These are phyloP conservation scores for Penicillium nordicum DNA, from an alignment of 2,329 filamentous ascomycete genomes.

Conservation along the genomic window DNA sequence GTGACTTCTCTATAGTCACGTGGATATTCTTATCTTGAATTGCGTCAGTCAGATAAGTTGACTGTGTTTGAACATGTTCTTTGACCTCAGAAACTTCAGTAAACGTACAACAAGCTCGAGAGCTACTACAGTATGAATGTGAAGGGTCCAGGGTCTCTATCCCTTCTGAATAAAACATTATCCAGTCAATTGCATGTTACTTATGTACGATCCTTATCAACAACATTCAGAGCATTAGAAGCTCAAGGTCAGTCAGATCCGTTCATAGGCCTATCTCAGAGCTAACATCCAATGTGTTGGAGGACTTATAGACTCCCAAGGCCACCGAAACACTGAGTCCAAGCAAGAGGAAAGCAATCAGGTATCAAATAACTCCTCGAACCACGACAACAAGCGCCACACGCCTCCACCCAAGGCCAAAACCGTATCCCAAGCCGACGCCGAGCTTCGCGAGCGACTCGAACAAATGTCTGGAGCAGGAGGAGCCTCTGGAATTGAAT, in stretches of 20 bases:
- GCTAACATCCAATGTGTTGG: neutral
- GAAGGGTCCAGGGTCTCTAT: neutral
- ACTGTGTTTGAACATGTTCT: neutral
- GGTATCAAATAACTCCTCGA: neutral
- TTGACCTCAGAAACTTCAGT: neutral
- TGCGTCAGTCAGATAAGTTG: neutral
- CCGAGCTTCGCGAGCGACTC: slow-evolving; percentile 63
- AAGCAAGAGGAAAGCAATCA: neutral
- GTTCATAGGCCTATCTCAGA: neutral
- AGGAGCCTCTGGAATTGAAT: slow-evolving; percentile 68
- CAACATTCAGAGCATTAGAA: slow-evolving; percentile 1
- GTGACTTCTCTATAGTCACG: slow-evolving; percentile 2
- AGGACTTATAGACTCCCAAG: neutral
- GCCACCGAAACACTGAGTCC: neutral
- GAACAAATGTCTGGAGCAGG: slow-evolving; percentile 67
- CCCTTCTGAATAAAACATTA: neutral
- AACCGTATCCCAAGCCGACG: slow-evolving; percentile 61
- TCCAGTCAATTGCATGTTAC: neutral
- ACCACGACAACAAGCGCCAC: slow-evolving; percentile 4
- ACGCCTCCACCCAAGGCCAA: slow-evolving; percentile 42
- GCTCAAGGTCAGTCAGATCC: slow-evolving; percentile 3
- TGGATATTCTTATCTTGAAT: neutral
- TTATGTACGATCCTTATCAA: slow-evolving; percentile 2
- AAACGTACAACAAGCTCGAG: too few relatives aligned
- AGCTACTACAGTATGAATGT: neutral